Base-by-base conservation (phyloP, 805 yeast genomes). In the Metschnikowia continentalis region DNA sequence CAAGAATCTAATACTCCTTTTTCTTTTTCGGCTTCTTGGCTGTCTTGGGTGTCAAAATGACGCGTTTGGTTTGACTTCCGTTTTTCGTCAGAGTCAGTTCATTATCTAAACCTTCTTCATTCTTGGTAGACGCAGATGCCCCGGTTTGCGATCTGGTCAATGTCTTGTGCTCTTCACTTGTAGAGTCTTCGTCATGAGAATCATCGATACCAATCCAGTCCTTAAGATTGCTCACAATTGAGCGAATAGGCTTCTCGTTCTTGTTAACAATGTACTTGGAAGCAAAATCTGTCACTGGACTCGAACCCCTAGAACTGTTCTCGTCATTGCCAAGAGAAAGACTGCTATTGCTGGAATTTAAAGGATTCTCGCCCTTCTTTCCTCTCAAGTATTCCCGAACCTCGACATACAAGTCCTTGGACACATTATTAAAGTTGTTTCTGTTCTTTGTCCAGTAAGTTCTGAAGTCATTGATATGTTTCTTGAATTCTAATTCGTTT, bases 401-500 rank as follows among this genome's bases (percentile, higher is more conserved):
- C 66, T 91, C 96, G 55, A 87, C 83, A 66, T 90, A 90, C 47
- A 90, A 71, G 67, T 90, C 97, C 61, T 81, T 82, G 2, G 96
- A 86, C 5, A 86, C 87, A 56, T 80, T 82, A 67, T 86, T 85
- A 57, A 83, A 68, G 62, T 78, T 81, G 52, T 75, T 78, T 61
- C 83, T 88, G 61, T 89, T 85, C 64, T 82, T 84, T 65, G 83
- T 83, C 86, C 94, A 88, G 60, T 89, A 88, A 22, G 87, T 80
- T 59, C 97, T 78, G 72, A 94, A 92, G 55, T 90, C 96, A 54
- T 75, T 81, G 54, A 94, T 86, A 64, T 91, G 96, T 60, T 90
- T 89, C 68, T 88, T 90, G 71, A 94, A 80, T 56, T 94, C 99
- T 60, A 94, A 77, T 72, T 94, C 99, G 68, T 94, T 94, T 70